phyloP scores from a whole-genome alignment of 495 filamentous ascomycete species.

The Penicillium angulare region DNA sequence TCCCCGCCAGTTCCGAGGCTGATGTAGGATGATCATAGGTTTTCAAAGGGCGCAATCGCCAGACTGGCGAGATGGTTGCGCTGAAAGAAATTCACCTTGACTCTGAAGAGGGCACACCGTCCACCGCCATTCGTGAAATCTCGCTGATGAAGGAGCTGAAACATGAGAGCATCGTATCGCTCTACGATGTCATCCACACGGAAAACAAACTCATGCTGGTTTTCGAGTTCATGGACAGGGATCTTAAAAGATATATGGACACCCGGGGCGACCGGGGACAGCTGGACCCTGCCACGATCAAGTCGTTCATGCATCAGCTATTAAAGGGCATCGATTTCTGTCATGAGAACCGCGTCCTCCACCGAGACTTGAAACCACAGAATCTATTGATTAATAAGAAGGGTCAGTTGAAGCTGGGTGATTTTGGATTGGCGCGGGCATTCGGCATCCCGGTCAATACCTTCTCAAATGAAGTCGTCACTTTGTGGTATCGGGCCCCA shows the following conservation, averaged over 20 bases:
- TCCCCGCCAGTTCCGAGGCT: conserved; percentile 13
- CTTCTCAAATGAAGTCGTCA: conserved; percentile 97
- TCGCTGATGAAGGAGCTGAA: conserved; percentile 99
- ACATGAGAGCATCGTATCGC: conserved; percentile 94
- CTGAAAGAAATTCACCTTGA: conserved; percentile 99
- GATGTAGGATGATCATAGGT: conserved; percentile 56
- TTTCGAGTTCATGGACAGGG: conserved; percentile 97
- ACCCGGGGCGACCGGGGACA: conserved; percentile 78
- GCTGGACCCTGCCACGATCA: conserved; percentile 81
- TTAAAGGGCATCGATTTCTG: conserved; percentile 94
- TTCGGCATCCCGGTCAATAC: conserved; percentile 98
- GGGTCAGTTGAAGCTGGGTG: conserved; percentile 93
- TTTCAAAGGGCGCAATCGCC: conserved; percentile 96
- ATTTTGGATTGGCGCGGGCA: conserved; percentile 87
- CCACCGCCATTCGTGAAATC: conserved; percentile 98
- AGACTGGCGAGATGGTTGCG: conserved; percentile 92
- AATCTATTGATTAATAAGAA: conserved; percentile 94
- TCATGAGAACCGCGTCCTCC: conserved; percentile 91
- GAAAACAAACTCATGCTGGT: conserved; percentile 99
- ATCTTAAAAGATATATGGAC: conserved; percentile 99
- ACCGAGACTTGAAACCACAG: conserved; percentile 97
- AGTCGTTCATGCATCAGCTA: conserved; percentile 96
- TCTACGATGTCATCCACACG: conserved; percentile 98
- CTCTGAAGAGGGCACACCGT: conserved; percentile 96
- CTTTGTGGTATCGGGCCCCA: conserved; percentile 92